These are phyloP conservation scores for Agaricus subrufescens DNA, from an alignment of 768 basidiomycete species.

Conservation along the genomic window DNA sequence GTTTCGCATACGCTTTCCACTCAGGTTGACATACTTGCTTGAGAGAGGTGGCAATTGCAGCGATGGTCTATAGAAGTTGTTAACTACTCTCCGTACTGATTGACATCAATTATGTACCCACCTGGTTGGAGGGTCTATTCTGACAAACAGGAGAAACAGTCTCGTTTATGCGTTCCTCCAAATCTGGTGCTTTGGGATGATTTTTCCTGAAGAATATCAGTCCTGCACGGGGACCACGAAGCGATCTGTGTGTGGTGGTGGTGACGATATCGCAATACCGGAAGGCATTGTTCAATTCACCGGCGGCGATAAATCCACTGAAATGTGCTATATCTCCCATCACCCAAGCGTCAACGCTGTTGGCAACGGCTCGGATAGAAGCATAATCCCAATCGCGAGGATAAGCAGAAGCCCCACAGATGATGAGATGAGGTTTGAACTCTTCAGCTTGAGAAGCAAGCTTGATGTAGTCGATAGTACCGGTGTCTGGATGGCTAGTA, in stretches of 20 bases:
- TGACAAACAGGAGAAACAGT: slow-evolving; percentile 99
- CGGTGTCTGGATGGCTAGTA: slow-evolving; percentile 71
- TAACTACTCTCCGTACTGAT: not conserved
- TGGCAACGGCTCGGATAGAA: slow-evolving; percentile 74
- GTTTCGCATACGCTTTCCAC: slow-evolving; percentile 91
- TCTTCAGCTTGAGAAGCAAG: slow-evolving; percentile 84
- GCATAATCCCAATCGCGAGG: slow-evolving; percentile 98
- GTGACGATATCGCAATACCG: slow-evolving; percentile 96
- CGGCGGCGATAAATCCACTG: slow-evolving; percentile 89
- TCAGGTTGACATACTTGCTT: slow-evolving; percentile 86
- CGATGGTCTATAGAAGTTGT: slow-evolving; percentile 65
- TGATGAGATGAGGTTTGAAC: slow-evolving; percentile 92
- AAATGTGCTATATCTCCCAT: slow-evolving; percentile 98
- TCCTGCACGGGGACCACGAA: slow-evolving; percentile 96
- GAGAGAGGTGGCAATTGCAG: slow-evolving; percentile 89
- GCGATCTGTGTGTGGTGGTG: slow-evolving; percentile 99
- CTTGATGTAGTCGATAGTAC: slow-evolving; percentile 83
- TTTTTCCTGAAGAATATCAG: slow-evolving; percentile 98
- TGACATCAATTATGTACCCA: slow-evolving; percentile 25
- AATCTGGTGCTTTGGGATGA: slow-evolving; percentile 70
- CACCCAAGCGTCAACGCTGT: slow-evolving; percentile 86
- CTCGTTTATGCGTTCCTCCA: slow-evolving; percentile 96
- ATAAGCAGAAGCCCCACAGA: slow-evolving; percentile 98
- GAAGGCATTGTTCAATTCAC: slow-evolving; percentile 88
- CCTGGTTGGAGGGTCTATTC: slow-evolving; percentile 99